Evolutionary conservation across 257 asterid genomes (phyloP).

Genomic region (Coffea canephora): DNA sequence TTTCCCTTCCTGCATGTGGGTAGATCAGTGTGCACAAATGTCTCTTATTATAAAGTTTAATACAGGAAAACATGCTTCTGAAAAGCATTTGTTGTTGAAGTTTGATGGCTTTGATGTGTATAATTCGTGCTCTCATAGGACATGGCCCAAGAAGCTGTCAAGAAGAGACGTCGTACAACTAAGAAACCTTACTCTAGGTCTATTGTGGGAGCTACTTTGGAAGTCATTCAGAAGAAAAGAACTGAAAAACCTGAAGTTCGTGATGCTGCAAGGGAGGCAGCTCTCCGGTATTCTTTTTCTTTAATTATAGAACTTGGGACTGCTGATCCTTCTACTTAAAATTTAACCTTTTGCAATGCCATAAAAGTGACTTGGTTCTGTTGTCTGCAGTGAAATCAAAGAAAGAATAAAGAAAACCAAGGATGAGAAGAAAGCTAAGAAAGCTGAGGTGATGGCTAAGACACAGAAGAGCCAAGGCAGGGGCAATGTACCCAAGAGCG

Average conservation of each 20-base stretch:
- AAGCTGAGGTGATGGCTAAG: conserved; percentile 64
- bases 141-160: conserved; percentile 75
- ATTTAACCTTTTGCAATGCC: neutral
- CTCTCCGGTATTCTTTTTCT: conserved; percentile 51
- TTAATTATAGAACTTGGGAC: neutral
- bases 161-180: conserved; percentile 79
- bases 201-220: conserved; percentile 87
- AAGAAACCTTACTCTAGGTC: conserved; percentile 90
- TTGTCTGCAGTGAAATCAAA: conserved; percentile 63
- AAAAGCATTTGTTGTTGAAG: neutral
- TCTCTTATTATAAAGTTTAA: neutral
- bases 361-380: neutral
- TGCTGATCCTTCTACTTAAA: neutral
- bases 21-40: neutral
- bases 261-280: conserved; percentile 95
- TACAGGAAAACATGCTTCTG: neutral
- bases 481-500: conserved; percentile 52
- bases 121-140: conserved; percentile 36
- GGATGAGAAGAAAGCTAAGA: conserved; percentile 90
- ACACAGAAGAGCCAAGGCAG: conserved; percentile 50
- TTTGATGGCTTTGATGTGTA: neutral
- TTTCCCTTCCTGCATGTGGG: neutral
- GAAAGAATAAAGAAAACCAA: conserved; percentile 86
- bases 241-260: conserved; percentile 85
- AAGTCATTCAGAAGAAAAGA: conserved; percentile 82